Base-by-base conservation (phyloP, 1,139 yeast genomes). In the Blastobotrys apis region DNA sequence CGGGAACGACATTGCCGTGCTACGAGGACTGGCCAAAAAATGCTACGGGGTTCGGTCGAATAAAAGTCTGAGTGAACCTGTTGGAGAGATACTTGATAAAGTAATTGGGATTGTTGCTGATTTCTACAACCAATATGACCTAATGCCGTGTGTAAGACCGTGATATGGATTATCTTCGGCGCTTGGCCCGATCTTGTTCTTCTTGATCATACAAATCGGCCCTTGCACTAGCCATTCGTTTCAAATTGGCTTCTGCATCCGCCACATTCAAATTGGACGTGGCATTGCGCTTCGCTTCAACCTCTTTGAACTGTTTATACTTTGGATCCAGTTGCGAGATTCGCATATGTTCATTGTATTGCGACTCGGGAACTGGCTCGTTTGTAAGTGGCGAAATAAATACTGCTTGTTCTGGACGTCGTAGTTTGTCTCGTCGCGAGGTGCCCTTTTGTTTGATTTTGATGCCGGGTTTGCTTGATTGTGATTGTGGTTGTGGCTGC, bases 371-470 rank as follows among this genome's bases (percentile, higher is more conserved):
- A 3, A 90, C 75, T 57, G 74, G 59, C 54, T 80, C 75, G 1
- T 81, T 80, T 0, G 95, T 83, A 46, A 86, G 67, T 29, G 95
- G 94, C 60, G 96, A 84, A 55, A 72, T 73, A 40, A 85, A 73
- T 40, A 67, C 55, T n/a, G 55, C 57, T 12, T 45, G 43, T 27
- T 27, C 45, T 25, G 42, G 47, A 38, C 26, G 49, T 37, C 41
- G 43, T 16, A 45, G 45, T 74, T 74, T 44, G 73, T 50, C 49
- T n/a, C 58, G 62, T 54, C 92, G 66, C 1, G 85, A 73, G 43
- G 82, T 80, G 1, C 92, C 92, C 2, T 85, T 86, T 2, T 84
- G 74, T 53, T 70, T 72, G 33, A 84, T 74, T 54, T 82, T 83
- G 73, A 82, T 76, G 8, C 41, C 45, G 2, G n/a, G 9, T 13